Evolutionary conservation across 2,329 filamentous ascomycete species (phyloP), one percentile per base, ranked within the genome.

Genomic region (Orbilia blumenaviensis): DNA sequence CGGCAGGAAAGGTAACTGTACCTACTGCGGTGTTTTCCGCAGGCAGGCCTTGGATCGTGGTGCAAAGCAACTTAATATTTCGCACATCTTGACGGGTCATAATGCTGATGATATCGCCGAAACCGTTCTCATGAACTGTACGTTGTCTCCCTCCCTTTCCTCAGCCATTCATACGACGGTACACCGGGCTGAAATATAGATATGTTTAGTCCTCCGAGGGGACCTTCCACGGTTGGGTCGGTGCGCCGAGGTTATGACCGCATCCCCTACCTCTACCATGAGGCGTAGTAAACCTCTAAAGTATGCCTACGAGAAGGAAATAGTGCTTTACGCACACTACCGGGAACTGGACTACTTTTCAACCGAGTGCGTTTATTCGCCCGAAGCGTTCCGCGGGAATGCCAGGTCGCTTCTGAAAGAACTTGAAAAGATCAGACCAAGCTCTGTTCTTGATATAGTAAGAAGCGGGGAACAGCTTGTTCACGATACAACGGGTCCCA

Each of bases 261-360:
- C 88, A 42, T 90, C 89, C 80, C 85, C 89, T 32, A 88, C 87
- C n/a, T 93, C 92, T 73, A 93, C 96, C 76, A 94, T 97, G 79
- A 96, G 96, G 85, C 88, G 95, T 78, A 96, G 92, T 84, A 99
- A 99, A 84, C 95, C 95, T 12, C 86, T 99, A 50, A 98, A 99
- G 83, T 99, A 98, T 82, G 94, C 94, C 0, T 99, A 98, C 82
- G 95, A 99, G 82, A 99, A 99, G 84, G 95, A 99, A 82, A 99
- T 99, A 79, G 95, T 99, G 16, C 86, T 99, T 4, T 99, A 99
- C 82, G 95, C 95, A 3, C 92, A 98, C 82, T 93, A 99, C 85
- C 96, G 95, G 84, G 94, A 94, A 83, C 86, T 99, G 78, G 94
- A 98, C 82, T 99, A 99, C 84, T 99, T 99, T 84, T 97, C 90